These are phyloP conservation scores for Phytopythium boreale DNA, from an alignment of 352 stramenopile genomes.

Conservation along the genomic window DNA sequence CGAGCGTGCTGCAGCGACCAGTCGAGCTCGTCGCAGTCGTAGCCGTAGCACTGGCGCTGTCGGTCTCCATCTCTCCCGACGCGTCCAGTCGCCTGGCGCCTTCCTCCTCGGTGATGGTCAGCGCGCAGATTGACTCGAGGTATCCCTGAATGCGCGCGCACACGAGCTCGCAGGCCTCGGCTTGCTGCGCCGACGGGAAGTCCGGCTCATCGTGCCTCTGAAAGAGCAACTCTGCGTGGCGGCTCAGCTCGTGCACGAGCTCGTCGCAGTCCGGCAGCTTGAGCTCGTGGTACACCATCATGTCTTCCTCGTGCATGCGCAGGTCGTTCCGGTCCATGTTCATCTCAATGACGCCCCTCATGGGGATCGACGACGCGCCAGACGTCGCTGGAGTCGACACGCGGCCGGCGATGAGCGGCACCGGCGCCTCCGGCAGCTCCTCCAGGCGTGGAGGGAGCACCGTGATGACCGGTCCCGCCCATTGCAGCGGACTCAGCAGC, in stretches of 20 bases:
- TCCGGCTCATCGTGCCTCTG: constrained; percentile 45
- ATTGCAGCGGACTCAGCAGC: constrained; percentile 64
- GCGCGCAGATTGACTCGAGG: constrained; percentile 53
- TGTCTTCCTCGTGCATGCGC: constrained; percentile 74
- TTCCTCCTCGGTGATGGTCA: constrained; percentile 37
- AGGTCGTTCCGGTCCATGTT: constrained; percentile 79
- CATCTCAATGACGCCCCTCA: constrained; percentile 77
- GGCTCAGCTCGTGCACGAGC: constrained; percentile 65
- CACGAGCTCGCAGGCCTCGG: constrained; percentile 70
- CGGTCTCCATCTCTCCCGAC: background rate
- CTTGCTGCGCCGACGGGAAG: constrained; percentile 66
- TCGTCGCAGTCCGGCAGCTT: constrained; percentile 73
- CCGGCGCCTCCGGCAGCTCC: constrained; percentile 72
- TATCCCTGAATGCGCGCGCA: constrained; percentile 58
- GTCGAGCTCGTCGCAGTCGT: background rate
- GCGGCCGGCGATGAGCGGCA: constrained; percentile 74
- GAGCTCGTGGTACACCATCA: constrained; percentile 69
- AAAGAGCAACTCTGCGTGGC: constrained; percentile 52
- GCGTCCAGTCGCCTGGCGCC: background rate
- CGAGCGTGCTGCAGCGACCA: constrained; percentile 43
- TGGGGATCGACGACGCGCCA: constrained; percentile 39
- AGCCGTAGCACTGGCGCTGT: background rate
- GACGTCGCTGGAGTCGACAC: constrained; percentile 50
- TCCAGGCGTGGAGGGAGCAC: constrained; percentile 62
- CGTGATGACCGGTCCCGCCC: constrained; percentile 74